These are phyloP conservation scores for Gossypium schwendimanii DNA, from an alignment of 441 rosid species.

Conservation along the genomic window DNA sequence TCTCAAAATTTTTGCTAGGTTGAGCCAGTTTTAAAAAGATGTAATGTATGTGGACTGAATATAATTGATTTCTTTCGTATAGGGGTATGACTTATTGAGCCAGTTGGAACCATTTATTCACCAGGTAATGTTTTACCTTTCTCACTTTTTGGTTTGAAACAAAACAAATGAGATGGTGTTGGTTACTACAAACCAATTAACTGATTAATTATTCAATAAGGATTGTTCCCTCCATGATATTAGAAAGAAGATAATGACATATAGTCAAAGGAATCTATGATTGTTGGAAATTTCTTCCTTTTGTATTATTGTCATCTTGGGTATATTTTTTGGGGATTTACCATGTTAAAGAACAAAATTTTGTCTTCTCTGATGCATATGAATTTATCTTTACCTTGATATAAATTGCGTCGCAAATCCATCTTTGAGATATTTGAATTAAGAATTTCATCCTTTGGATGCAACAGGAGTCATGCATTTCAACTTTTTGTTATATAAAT, in stretches of 20 bases:
- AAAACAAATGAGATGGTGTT: not conserved
- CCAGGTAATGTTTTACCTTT: slow-evolving; percentile 41
- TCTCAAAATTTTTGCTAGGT: not conserved
- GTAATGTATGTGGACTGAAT: slow-evolving; percentile 1
- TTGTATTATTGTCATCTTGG: not conserved
- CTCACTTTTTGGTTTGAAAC: not conserved
- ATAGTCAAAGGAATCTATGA: not conserved
- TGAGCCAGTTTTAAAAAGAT: not conserved
- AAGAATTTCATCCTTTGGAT: not conserved
- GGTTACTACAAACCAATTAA: not conserved
- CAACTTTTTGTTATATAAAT: not conserved
- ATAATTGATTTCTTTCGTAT: slow-evolving; percentile 20
- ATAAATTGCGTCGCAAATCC: not conserved
- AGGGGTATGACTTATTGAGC: slow-evolving; percentile 74
- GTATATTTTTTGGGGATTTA: not conserved
- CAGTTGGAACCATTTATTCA: slow-evolving; percentile 81
- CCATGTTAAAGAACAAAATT: not conserved
- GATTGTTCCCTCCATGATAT: not conserved
- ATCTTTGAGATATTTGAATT: not conserved
- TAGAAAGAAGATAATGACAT: not conserved
- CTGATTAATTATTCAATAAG: not conserved
- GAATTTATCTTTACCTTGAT: not conserved
- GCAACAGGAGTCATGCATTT: not conserved
- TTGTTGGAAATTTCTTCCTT: not conserved
- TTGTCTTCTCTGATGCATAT: not conserved